Conservation (phyloP, 2,329 filamentous ascomycete species). For the Lasiodiplodia sp. region DNA sequence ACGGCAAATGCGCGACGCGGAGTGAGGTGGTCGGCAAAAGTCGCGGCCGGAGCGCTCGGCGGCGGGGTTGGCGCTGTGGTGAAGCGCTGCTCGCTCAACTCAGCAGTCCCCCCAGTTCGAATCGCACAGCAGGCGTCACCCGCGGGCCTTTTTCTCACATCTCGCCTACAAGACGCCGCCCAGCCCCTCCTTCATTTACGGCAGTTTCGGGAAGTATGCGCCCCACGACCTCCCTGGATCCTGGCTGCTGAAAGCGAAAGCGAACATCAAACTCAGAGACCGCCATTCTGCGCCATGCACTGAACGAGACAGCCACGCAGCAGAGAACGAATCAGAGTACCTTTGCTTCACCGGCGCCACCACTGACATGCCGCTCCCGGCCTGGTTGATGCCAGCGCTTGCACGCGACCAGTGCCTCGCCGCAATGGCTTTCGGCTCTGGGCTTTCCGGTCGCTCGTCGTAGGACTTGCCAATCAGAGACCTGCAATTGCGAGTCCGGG, state of each 20-base stretch:
- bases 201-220: not conserved
- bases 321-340: not conserved
- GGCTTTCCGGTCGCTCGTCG: not conserved
- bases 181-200: not conserved
- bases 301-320: not conserved
- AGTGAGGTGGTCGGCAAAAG: conserved; percentile 4
- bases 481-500: not conserved
- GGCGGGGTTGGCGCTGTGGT: conserved; percentile 22
- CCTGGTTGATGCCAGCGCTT: not conserved
- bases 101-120: conserved; percentile 15
- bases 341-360: not conserved
- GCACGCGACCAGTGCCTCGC: not conserved
- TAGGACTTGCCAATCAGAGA: conserved; percentile 5
- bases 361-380: not conserved
- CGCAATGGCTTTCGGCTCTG: not conserved
- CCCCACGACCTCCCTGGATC: no score
- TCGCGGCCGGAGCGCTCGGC: not conserved
- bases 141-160: not conserved
- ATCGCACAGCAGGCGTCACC: conserved; percentile 5
- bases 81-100: conserved; percentile 5
- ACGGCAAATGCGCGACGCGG: conserved; percentile 8
- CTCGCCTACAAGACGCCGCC: not conserved
- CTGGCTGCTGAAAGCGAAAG: not conserved
- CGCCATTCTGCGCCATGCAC: no score
- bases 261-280: not conserved